Percentiles rank a stretch among this genome's conserved stretches.
Conservation (phyloP, 768 basidiomycete genomes). For the Tricholoma saponaceum region DNA sequence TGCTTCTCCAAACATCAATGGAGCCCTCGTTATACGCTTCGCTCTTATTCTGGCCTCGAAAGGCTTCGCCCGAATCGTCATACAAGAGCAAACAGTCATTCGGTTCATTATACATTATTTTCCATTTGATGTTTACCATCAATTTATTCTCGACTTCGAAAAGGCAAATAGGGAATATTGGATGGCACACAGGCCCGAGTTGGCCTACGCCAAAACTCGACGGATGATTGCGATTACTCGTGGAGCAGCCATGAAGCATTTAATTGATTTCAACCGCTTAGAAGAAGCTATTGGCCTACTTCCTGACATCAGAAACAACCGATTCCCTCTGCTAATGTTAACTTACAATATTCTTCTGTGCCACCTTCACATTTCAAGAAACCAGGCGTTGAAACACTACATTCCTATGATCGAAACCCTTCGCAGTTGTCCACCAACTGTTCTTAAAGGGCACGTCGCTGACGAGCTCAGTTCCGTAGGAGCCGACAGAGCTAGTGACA, state of each 20-base stretch:
- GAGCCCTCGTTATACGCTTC: conserved; percentile 25
- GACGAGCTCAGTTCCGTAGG: background rate
- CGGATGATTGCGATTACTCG: conserved; percentile 23
- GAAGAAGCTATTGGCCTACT: conserved; percentile 43
- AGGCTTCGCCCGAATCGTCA: conserved; percentile 28
- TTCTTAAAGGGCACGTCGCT: too few relatives aligned
- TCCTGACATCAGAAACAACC: conserved; percentile 26
- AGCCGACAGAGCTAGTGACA: background rate
- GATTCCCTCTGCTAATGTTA: conserved; percentile 27
- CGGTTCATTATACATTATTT: conserved; percentile 42
- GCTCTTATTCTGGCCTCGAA: conserved; percentile 33
- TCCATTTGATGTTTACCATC: conserved; percentile 23
- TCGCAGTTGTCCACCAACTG: conserved; percentile 3
- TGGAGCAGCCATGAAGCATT: conserved; percentile 35
- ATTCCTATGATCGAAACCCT: conserved; percentile 17
- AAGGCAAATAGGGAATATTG: conserved; percentile 18
- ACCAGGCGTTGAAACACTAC: conserved; percentile 3
- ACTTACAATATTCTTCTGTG: conserved; percentile 34
- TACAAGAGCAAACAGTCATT: conserved; percentile 17
- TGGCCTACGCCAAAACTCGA: conserved; percentile 1
- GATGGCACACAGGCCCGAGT: conserved; percentile 3
- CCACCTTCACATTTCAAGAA: conserved; percentile 14
- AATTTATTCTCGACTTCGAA: conserved; percentile 38
- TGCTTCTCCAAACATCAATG: conserved; percentile 17
- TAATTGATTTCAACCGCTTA: conserved; percentile 33